phyloP scores from a whole-genome alignment of 345 rosid species.

The Theobroma cacao region DNA sequence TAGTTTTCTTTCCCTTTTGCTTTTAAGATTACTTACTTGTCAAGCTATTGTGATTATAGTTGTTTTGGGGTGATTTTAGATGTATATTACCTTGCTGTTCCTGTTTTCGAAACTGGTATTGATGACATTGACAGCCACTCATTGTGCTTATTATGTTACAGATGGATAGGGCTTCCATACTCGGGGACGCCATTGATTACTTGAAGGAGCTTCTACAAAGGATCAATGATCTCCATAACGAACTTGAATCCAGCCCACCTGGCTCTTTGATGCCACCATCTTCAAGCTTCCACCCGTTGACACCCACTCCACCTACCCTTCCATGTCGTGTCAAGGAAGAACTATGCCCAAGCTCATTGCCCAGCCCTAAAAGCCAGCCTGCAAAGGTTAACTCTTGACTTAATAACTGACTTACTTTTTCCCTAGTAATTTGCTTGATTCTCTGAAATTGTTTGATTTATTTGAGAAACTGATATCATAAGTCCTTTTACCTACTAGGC shows the following conservation, averaged over 20 bases:
- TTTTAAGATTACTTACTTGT: background rate
- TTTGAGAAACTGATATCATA: background rate
- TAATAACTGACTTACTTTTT: background rate
- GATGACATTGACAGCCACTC: background rate
- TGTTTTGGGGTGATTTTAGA: background rate
- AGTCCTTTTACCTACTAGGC: background rate
- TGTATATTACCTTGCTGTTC: background rate
- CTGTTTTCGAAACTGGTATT: background rate
- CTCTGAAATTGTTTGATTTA: background rate
- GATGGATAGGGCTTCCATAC: conserved; percentile 99
- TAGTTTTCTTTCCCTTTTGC: background rate
- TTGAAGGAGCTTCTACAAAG: conserved; percentile 91
- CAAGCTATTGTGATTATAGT: conserved; percentile 7
- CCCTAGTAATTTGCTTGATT: background rate
- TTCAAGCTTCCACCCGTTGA: conserved; percentile 73
- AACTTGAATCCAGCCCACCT: conserved; percentile 73
- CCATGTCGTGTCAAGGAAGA: conserved; percentile 79
- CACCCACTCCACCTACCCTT: conserved; percentile 79
- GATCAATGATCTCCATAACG: conserved; percentile 88
- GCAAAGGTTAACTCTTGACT: conserved; percentile 56
- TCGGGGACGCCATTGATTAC: conserved; percentile 95
- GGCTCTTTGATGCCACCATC: conserved; percentile 62
- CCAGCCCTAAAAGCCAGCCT: conserved; percentile 78
- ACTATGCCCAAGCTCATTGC: conserved; percentile 62
- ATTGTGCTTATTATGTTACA: conserved; percentile 30